Evolutionary conservation across 2,329 filamentous ascomycete genomes (phyloP).

Genomic region (Colletotrichum sp.): DNA sequence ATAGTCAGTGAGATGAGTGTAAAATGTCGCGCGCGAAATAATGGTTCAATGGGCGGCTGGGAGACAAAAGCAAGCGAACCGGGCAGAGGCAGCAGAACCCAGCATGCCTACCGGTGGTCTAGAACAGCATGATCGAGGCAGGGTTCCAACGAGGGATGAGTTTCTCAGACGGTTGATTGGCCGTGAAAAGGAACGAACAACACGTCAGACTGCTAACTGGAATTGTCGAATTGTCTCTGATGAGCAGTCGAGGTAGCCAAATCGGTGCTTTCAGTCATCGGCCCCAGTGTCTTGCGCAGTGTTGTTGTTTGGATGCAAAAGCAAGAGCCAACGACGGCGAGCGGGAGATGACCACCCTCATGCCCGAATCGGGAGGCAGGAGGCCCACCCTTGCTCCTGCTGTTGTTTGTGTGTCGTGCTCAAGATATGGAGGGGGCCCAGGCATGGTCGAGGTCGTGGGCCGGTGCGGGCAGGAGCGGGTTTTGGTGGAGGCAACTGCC

Average conservation of each 20-base stretch:
- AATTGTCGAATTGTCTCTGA: neutral
- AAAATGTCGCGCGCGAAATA: neutral
- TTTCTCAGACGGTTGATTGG: neutral
- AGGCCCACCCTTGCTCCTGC: neutral
- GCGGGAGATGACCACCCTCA: conserved; percentile 11
- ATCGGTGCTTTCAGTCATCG: neutral
- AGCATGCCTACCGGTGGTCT: conserved; percentile 5
- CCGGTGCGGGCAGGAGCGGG: neutral
- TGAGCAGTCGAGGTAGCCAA: neutral
- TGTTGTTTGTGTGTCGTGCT: neutral
- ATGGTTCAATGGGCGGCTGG: neutral
- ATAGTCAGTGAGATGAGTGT: neutral
- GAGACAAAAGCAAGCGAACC: neutral
- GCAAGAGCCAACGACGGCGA: neutral
- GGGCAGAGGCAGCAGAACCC: neutral
- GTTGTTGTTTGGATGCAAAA: neutral
- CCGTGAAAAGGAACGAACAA: neutral
- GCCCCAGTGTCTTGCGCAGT: neutral
- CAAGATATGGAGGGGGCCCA: neutral
- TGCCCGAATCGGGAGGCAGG: neutral
- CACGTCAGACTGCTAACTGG: neutral
- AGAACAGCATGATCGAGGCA: neutral
- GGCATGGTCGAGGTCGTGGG: neutral
- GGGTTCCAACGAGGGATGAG: conserved; percentile 9
- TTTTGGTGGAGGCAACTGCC: neutral